Evolutionary conservation across 2,329 filamentous ascomycete genomes (phyloP), one percentile per base, ranked within the genome.

Genomic region (Nemania diffusa): DNA sequence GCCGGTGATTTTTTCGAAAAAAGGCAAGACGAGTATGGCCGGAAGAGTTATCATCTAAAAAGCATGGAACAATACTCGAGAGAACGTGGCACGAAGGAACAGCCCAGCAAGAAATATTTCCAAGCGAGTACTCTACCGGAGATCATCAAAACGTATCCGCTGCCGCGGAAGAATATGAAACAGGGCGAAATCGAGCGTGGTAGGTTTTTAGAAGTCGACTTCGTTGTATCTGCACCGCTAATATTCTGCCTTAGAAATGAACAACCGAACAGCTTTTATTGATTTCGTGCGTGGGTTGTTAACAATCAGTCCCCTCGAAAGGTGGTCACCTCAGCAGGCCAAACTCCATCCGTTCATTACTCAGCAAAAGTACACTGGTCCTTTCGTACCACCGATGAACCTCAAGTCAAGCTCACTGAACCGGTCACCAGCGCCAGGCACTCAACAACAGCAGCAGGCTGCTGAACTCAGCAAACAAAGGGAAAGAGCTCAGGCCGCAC

Each of bases 141-240:
- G 72, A 99, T 99, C 71, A 98, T 99, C 82, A 93, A 97, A 78
- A 94, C 92, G 63, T 99, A 99, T 78, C 92, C 96, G 5, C 97
- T 99, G 95, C 96, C 96, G 55, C 88, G 96, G 76, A 99, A 99
- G 83, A 97, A 97, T 77, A 99, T 99, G 96, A 99, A 99, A 83
- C 94, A 92, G 79, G 92, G 90, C 73, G 96, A 99, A 81, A 91
- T 99, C 71, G 96, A 99, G 75, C 85, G 96, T 92, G 96, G 96
- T 97, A 84, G 77, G 86, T 68, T 5, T 17, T 5, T 17, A 40
- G 57, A 67, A 26, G 62, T 40, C 27, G 64, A 70, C 69, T 42
- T 42, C 17, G 34, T 42, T 27, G 15, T 17, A 48, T 22, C 24
- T 26, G 7, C 40, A 29, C 34, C 24, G 59, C 68, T 72, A 64